Evolutionary conservation across 176 grass and related monocot species (phyloP).

Genomic region (Guadua angustifolia): DNA sequence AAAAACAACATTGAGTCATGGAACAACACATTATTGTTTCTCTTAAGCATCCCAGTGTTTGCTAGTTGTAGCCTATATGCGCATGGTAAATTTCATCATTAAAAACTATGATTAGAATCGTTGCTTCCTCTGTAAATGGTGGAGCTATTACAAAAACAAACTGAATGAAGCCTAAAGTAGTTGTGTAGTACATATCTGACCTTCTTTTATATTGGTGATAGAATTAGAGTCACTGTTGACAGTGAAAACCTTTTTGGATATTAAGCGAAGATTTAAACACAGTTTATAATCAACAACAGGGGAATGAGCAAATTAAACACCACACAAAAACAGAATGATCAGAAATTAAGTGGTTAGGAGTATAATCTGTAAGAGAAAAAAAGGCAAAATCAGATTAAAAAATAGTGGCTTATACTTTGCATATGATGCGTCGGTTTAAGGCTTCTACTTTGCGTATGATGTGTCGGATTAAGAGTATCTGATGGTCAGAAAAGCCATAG

Average conservation of each 20-base stretch:
- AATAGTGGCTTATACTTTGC: background rate
- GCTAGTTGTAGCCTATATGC: constrained; percentile 1
- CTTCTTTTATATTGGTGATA: too few species aligned
- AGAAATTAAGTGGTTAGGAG: background rate
- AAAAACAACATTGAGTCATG: background rate
- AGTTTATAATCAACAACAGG: constrained; percentile 10
- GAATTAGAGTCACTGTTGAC: too few species aligned
- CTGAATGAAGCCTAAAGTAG: background rate
- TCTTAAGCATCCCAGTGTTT: constrained; percentile 23
- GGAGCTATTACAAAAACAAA: constrained; percentile 20
- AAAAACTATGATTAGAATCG: background rate
- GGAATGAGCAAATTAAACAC: background rate
- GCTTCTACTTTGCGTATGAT: background rate
- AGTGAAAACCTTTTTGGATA: background rate
- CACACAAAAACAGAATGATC: background rate
- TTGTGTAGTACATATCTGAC: too few species aligned
- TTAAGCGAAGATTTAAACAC: constrained; percentile 26
- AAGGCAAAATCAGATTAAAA: background rate
- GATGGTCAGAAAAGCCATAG: too few species aligned
- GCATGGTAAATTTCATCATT: constrained; percentile 17
- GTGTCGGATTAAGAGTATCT: constrained; percentile 19
- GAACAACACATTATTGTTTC: background rate
- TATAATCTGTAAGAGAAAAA: background rate
- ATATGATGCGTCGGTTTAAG: too few species aligned
- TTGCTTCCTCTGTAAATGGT: constrained; percentile 37